These are phyloP conservation scores for Bipolaris bicolor DNA, from an alignment of 2,329 filamentous ascomycete species.

Conservation along the genomic window DNA sequence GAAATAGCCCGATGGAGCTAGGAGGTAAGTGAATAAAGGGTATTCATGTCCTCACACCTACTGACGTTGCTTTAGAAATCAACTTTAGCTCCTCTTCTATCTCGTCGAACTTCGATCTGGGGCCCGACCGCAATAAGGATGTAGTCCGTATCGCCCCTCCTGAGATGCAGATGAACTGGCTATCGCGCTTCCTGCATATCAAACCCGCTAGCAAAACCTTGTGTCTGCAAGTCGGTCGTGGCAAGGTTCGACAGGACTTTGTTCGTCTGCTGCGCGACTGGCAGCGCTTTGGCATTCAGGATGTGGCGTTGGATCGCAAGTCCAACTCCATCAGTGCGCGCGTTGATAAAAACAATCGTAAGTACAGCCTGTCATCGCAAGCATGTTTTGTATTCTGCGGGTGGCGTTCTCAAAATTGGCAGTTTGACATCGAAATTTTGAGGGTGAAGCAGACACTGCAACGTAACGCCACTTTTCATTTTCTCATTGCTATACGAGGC, in stretches of 20 bases:
- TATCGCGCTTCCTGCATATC: constrained; percentile 85
- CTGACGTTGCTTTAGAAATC: constrained; percentile 23
- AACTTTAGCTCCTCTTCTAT: constrained; percentile 42
- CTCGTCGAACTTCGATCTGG: constrained; percentile 45
- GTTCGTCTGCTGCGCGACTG: constrained; percentile 77
- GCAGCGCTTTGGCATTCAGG: constrained; percentile 78
- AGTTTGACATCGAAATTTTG: constrained; percentile 27
- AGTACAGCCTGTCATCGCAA: constrained; percentile 48
- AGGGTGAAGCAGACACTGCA: constrained; percentile 20
- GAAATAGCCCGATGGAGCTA: constrained; percentile 39
- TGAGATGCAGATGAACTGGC: constrained; percentile 72
- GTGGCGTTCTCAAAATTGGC: constrained; percentile 21
- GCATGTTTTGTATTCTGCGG: constrained; percentile 23
- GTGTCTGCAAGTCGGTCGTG: constrained; percentile 75
- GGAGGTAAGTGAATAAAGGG: constrained; percentile 47
- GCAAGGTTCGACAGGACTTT: constrained; percentile 78
- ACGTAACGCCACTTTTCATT: constrained; percentile 27
- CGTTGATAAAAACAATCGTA: constrained; percentile 79
- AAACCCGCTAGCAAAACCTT: constrained; percentile 79
- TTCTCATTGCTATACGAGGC: background rate
- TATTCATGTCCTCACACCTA: constrained; percentile 19
- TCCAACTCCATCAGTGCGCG: constrained; percentile 80
- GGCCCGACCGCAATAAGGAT: constrained; percentile 49
- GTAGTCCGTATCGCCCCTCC: constrained; percentile 33
- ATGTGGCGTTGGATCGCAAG: constrained; percentile 78